Conservation (phyloP, 1,284 basidiomycete genomes). For the Tilletia horrida region DNA sequence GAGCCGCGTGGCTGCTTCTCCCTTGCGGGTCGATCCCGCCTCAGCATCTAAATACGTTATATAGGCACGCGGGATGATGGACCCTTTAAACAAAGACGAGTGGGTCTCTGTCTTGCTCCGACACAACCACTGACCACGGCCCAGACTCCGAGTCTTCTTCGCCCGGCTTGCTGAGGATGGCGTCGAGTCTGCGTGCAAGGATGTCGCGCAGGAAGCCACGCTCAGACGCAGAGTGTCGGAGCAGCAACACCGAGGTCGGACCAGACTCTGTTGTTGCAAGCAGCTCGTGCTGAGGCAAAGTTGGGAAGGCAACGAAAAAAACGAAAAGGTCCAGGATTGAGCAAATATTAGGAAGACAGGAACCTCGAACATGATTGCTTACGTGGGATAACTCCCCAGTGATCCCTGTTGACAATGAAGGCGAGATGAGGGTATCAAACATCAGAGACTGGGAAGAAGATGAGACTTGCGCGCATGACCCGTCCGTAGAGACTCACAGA, state of each 20-base stretch:
- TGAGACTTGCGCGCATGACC: too few relatives aligned
- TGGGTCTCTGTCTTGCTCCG: not conserved
- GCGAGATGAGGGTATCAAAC: too few relatives aligned
- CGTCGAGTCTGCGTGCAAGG: not conserved
- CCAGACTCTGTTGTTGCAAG: slow-evolving; percentile 45
- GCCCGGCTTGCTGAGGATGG: not conserved
- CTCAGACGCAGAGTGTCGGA: slow-evolving; percentile 52
- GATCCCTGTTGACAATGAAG: slow-evolving; percentile 25
- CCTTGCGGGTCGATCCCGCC: too few relatives aligned
- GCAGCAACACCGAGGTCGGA: slow-evolving; percentile 42
- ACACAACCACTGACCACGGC: not conserved
- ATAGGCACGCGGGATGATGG: too few relatives aligned
- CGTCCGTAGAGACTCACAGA: slow-evolving; percentile 30
- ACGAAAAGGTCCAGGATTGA: not conserved
- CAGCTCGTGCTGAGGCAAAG: slow-evolving; percentile 43
- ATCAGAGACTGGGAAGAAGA: too few relatives aligned
- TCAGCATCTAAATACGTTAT: too few relatives aligned
- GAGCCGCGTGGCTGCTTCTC: too few relatives aligned
- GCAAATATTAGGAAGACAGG: not conserved
- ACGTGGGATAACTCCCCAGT: slow-evolving; percentile 50
- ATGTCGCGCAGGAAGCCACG: slow-evolving; percentile 21
- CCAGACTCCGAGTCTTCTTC: not conserved
- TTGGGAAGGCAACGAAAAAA: not conserved
- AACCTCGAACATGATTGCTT: slow-evolving; percentile 18
- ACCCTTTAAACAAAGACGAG: not conserved